A percentile compares a stretch with the other conserved stretches of the same genome.
phyloP scores from a whole-genome alignment of 805 yeast species.

The Cyberlindnera maclurae region DNA sequence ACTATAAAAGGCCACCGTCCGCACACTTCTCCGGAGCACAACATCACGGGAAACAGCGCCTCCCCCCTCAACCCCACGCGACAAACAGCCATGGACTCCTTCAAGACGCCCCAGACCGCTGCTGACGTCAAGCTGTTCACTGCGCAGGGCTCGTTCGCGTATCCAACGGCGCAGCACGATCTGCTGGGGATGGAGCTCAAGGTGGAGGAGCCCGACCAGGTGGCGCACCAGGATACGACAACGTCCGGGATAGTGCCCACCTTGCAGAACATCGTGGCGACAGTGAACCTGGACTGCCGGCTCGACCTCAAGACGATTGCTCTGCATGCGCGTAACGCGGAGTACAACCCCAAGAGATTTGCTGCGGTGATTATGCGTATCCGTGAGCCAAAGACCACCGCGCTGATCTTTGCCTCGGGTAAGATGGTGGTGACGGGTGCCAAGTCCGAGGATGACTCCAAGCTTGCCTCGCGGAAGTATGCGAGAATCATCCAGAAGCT shows the following conservation, averaged over 20 bases:
- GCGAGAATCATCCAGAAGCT: slow-evolving; percentile 97
- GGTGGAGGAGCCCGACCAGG: slow-evolving; percentile 9
- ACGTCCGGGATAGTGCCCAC: slow-evolving; percentile 97
- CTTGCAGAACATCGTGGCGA: slow-evolving; percentile 88
- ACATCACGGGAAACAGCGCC: background rate
- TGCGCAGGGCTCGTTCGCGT: slow-evolving; percentile 21
- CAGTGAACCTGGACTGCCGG: slow-evolving; percentile 94
- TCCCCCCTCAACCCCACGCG: too few species aligned
- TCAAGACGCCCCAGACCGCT: slow-evolving; percentile 24
- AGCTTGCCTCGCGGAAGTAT: slow-evolving; percentile 92
- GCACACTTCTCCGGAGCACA: background rate
- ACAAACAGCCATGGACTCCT: slow-evolving; percentile 19
- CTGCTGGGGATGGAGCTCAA: slow-evolving; percentile 15
- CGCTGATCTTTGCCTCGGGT: slow-evolving; percentile 95
- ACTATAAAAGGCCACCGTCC: background rate
- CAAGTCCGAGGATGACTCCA: slow-evolving; percentile 97
- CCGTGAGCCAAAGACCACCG: slow-evolving; percentile 97
- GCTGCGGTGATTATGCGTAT: slow-evolving; percentile 99
- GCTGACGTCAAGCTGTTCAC: slow-evolving; percentile 26
- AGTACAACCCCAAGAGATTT: slow-evolving; percentile 96
- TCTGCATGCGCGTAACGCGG: slow-evolving; percentile 97
- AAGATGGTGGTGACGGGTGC: slow-evolving; percentile 99
- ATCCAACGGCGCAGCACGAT: slow-evolving; percentile 24
- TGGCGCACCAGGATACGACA: slow-evolving; percentile 36
- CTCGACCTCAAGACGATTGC: slow-evolving; percentile 96